Percentiles rank a stretch among this genome's conserved stretches.
Conservation (phyloP, 345 rosid species). For the Lepidium didymum region DNA sequence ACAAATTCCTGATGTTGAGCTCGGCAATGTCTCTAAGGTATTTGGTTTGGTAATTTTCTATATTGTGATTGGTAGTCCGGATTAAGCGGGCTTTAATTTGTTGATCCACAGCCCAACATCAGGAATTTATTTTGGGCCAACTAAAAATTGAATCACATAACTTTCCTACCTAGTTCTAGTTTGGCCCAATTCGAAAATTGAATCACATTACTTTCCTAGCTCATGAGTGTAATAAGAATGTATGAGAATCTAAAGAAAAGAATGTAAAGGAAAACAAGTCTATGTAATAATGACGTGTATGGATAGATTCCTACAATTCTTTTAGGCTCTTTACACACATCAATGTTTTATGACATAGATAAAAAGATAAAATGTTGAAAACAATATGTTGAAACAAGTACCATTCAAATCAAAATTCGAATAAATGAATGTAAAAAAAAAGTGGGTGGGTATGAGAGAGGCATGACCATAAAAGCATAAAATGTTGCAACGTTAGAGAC, state of each 20-base stretch:
- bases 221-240: not conserved
- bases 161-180: not conserved
- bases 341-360: not conserved
- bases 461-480: conserved; percentile 17
- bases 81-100: not conserved
- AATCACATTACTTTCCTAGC: not conserved
- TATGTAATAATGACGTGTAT: not conserved
- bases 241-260: not conserved
- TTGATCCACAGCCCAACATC: not conserved
- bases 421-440: not conserved
- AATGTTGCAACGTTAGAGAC: conserved; percentile 16
- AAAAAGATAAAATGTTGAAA: not conserved
- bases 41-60: not conserved
- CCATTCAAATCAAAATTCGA: conserved; percentile 20
- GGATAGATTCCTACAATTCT: not conserved
- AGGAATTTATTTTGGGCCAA: not conserved
- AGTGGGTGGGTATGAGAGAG: conserved; percentile 12
- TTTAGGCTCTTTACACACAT: not conserved
- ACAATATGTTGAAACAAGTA: conserved; percentile 14
- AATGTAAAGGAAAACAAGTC: not conserved
- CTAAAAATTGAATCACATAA: not conserved
- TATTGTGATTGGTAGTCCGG: not conserved
- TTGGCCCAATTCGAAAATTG: not conserved
- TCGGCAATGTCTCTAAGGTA: no score
- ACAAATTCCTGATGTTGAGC: no score